Base-by-base conservation (phyloP, 495 filamentous ascomycete genomes). In the Barbatosphaeria neglecta region DNA sequence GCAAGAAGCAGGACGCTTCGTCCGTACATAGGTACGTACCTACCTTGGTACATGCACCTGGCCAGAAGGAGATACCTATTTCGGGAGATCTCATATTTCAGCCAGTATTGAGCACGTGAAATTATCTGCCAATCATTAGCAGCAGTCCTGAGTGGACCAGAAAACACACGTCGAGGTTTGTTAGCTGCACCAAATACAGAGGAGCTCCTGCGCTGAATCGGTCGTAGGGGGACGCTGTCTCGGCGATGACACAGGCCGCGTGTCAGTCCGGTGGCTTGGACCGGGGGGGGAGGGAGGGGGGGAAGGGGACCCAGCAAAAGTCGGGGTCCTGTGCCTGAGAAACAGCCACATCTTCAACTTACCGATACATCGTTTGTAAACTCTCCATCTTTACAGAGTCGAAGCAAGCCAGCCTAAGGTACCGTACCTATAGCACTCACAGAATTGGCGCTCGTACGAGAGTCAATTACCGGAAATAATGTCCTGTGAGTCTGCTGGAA, bases 401-500 rank as follows among this genome's bases (percentile, higher is more conserved):
- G 9, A 10, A 31, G 15, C 9, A 10, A 31, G 7, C 27, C 9
- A 31, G 27, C 7, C 27, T 10, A 10, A 31, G 8, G 3, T 31
- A 31, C 28, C 17, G 9, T 20, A 40, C 8, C 15, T 41, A 22
- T 24, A 22, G 4, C 15, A 22, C 19, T 10, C 22, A 7, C 22
- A 41, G 38, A 41, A 11, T 7, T 19, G 17, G 18, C 13, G 16
- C 10, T 41, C 1, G 10, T 20, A 16, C 27, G 15, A 20, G 3
- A 13, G 24, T 42, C 20, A 22, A 25, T 2, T 20, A 33, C 6
- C 16, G 9, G 15, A 20, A 42, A 52, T 39, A 35, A 60, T 60
- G 59, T 62, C 57, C 4, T 60, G 61, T 64, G 45, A 49, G 59
- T 54, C 15, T n/a, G n/a, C n/a, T n/a, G n/a, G n/a, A n/a, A n/a